These are phyloP conservation scores for Fusarium anthophilum DNA, from an alignment of 2,329 filamentous ascomycete species.

Conservation along the genomic window DNA sequence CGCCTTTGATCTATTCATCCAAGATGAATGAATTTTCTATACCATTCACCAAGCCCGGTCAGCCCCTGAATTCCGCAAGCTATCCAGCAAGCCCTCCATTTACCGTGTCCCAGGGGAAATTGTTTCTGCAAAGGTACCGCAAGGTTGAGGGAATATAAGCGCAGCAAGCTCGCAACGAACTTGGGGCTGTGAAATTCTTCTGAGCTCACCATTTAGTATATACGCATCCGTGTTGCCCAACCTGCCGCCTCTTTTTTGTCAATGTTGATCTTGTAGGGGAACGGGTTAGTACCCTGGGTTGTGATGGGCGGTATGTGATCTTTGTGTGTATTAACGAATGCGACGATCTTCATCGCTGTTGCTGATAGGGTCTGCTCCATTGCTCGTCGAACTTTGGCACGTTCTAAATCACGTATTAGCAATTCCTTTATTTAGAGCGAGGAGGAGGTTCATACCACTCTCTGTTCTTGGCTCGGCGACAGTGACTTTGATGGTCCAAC, in stretches of 20 bases:
- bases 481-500: slow-evolving; percentile 94
- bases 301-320: slow-evolving; percentile 98
- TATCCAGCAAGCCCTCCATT: background rate
- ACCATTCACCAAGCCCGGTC: background rate
- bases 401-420: slow-evolving; percentile 64
- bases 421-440: background rate
- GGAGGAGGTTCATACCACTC: slow-evolving; percentile 68
- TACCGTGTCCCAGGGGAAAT: background rate
- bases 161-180: background rate
- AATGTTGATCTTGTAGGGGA: slow-evolving; percentile 91
- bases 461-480: slow-evolving; percentile 90
- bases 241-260: slow-evolving; percentile 79
- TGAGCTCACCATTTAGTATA: slow-evolving; percentile 60
- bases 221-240: slow-evolving; percentile 82
- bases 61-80: background rate
- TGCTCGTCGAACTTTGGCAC: slow-evolving; percentile 85
- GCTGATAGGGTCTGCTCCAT: slow-evolving; percentile 92
- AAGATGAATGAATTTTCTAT: background rate
- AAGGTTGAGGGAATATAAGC: background rate
- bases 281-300: slow-evolving; percentile 91
- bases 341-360: slow-evolving; percentile 89
- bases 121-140: background rate
- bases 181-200: background rate
- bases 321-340: slow-evolving; percentile 86
- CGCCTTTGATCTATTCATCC: slow-evolving; percentile 25